phyloP scores from a whole-genome alignment of 495 filamentous ascomycete species.

The Recurvomyces mirabilis region DNA sequence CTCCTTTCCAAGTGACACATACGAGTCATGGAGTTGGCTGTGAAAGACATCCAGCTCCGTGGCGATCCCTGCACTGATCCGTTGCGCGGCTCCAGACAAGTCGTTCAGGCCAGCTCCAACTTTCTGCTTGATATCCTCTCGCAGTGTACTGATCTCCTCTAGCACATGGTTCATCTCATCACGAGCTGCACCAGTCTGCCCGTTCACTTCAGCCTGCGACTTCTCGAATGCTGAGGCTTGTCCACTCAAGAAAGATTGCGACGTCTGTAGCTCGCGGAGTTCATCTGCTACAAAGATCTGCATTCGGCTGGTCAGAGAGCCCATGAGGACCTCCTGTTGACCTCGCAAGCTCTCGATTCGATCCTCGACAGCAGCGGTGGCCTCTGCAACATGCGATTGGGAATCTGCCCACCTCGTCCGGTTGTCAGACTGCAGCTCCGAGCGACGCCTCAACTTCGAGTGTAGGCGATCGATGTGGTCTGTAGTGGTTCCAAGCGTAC shows the following conservation, averaged over 20 bases:
- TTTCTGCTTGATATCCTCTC: constrained; percentile 73
- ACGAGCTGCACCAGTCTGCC: constrained; percentile 57
- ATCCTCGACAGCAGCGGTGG: constrained; percentile 64
- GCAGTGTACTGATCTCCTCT: constrained; percentile 78
- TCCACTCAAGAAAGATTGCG: constrained; percentile 55
- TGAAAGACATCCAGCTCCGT: constrained; percentile 75
- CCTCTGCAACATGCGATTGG: constrained; percentile 57
- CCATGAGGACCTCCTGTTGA: constrained; percentile 59
- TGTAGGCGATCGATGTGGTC: constrained; percentile 69
- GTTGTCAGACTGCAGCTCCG: constrained; percentile 69
- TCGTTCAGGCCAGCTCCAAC: constrained; percentile 79
- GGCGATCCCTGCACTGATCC: constrained; percentile 84
- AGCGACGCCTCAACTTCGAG: constrained; percentile 70
- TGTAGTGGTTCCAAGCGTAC: constrained; percentile 62
- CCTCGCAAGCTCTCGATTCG: constrained; percentile 56
- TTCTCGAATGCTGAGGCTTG: constrained; percentile 54
- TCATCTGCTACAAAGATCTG: constrained; percentile 61
- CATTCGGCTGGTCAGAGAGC: constrained; percentile 55
- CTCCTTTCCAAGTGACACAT: constrained; percentile 76
- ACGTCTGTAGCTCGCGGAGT: constrained; percentile 51
- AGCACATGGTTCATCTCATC: constrained; percentile 84
- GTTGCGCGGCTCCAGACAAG: constrained; percentile 71
- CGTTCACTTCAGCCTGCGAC: constrained; percentile 53
- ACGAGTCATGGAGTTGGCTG: constrained; percentile 71
- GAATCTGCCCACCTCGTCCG: constrained; percentile 66